A percentile compares a stretch with the other conserved stretches of the same genome.
Evolutionary conservation across 1,139 yeast genomes (phyloP).

Genomic region (Saccharomyces hybrid): DNA sequence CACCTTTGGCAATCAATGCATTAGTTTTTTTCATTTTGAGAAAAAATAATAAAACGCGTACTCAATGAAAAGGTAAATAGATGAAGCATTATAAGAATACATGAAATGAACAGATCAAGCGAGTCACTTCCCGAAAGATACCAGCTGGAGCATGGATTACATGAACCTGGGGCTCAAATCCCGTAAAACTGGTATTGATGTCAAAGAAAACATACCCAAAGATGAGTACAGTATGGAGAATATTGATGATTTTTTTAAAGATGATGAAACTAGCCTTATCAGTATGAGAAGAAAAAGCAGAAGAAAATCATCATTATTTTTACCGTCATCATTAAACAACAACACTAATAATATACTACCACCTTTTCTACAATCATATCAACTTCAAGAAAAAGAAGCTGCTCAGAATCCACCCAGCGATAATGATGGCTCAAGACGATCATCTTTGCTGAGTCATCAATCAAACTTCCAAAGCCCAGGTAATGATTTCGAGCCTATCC

Average conservation of each 20-base stretch:
- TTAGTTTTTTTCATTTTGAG: not conserved
- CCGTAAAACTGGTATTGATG: constrained; percentile 54
- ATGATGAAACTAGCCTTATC: constrained; percentile 30
- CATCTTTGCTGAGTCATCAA: not conserved
- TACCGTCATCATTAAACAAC: not conserved
- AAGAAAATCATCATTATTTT: constrained; percentile 18
- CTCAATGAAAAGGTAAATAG: not conserved
- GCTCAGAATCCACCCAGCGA: constrained; percentile 1
- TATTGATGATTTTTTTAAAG: constrained; percentile 66
- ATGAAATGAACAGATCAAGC: not conserved
- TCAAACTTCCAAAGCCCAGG: not conserved
- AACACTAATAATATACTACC: not conserved
- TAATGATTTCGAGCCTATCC: constrained; percentile 3
- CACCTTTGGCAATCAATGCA: not conserved
- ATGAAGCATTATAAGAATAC: not conserved
- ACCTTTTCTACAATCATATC: not conserved
- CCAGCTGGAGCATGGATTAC: constrained; percentile 37
- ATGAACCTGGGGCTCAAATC: constrained; percentile 48
- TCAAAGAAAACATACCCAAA: constrained; percentile 43
- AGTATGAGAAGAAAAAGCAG: constrained; percentile 14
- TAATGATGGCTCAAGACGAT: constrained; percentile 2
- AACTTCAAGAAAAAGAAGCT: constrained; percentile 1
- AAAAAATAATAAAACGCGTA: not conserved
- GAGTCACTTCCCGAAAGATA: not conserved
- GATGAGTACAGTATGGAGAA: constrained; percentile 76